Percentiles rank a stretch among this genome's conserved stretches.
phyloP scores from a whole-genome alignment of 169 alveolate species.

The Cystoisospora suis region DNA sequence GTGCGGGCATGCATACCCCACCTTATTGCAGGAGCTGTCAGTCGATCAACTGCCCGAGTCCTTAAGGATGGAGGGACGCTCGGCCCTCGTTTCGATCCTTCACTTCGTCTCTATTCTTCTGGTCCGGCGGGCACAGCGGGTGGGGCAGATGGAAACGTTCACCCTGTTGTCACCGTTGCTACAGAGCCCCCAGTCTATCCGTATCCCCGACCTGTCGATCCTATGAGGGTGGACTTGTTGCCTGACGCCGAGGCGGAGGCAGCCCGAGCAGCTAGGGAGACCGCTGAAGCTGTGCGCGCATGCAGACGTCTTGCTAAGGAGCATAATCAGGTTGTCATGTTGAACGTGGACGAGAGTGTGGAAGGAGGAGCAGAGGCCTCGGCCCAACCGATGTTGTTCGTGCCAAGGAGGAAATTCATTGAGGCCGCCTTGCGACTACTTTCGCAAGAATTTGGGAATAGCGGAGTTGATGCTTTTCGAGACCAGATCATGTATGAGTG shows the following conservation, averaged over 20 bases:
- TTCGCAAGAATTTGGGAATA: background rate
- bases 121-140: too few species aligned
- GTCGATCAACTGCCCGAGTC: background rate
- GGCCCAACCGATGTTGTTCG: conserved; percentile 24
- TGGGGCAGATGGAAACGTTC: background rate
- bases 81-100: background rate
- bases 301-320: conserved; percentile 25
- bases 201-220: background rate
- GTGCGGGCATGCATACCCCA: background rate
- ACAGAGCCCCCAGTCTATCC: background rate
- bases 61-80: conserved; percentile 1
- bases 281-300: background rate
- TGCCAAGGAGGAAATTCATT: background rate
- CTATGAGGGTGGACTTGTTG: background rate
- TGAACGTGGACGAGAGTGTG: conserved; percentile 23
- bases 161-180: background rate
- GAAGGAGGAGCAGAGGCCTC: conserved; percentile 35
- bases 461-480: conserved; percentile 3
- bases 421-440: conserved; percentile 24
- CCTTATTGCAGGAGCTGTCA: background rate
- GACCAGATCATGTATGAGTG: conserved; percentile 19
- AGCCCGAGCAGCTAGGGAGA: background rate
- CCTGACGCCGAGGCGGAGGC: conserved; percentile 7
- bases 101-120: background rate
- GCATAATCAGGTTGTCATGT: background rate